Evolutionary conservation across 2,329 filamentous ascomycete genomes (phyloP), one percentile per base, ranked within the genome.

Genomic region (Pseudocercospora fuligena): DNA sequence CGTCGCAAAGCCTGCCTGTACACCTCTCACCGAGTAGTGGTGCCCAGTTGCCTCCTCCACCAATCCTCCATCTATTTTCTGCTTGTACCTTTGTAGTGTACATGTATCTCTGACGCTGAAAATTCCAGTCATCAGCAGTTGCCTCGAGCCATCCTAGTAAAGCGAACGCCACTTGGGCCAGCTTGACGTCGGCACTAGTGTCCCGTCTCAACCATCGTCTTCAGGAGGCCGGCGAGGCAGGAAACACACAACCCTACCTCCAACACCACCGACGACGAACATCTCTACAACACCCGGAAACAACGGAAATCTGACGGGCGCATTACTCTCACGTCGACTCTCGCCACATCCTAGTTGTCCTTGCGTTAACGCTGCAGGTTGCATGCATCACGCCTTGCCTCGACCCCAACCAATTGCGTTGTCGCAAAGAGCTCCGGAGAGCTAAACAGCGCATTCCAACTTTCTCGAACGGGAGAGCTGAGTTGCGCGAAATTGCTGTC

Each of bases 341-440:
- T 59, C 29, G 43, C 54, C 33, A 40, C 21, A 60, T 40, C 63
- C 40, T n/a, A 54, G 63, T n/a, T 60, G 51, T 56, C 51, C 64
- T 60, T 62, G 64, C 64, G 58, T 63, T 60, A 46, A 56, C 61
- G 60, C 61, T 64, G 65, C 65, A 64, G 27, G 36, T 19, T 61
- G 57, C 65, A 66, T 63, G 54, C 51, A 60, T 60, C 25, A 53
- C 53, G 49, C 54, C 46, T 60, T 63, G 64, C 61, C 46, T 63
- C 60, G 49, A 54, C 56, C 65, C 65, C 65, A 25, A 58, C 65
- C 61, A 67, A 67, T 67, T 61, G 23, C 25, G 7, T 31, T 14
- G 51, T 56, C 51, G 51, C 51, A 29, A 29, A 4, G 51, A 56
- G 51, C 51, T 56, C 27, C 51, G 51, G 51, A 56, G 51, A 54